These are phyloP conservation scores for Starmerella apicola DNA, from an alignment of 805 yeast genomes.

Conservation along the genomic window DNA sequence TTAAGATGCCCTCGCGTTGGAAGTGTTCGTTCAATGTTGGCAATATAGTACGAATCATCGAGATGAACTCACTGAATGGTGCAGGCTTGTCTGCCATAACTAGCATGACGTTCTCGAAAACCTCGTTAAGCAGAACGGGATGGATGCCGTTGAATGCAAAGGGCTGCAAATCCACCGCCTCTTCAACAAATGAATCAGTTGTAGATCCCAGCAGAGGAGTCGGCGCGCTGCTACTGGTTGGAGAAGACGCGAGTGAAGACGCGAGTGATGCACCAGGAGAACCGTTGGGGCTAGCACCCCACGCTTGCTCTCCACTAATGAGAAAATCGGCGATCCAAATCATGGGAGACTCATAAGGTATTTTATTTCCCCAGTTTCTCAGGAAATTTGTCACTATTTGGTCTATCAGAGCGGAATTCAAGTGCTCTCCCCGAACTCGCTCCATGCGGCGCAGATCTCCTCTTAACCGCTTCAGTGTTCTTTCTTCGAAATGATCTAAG, in stretches of 20 bases:
- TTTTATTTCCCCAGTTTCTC: conserved; percentile 63
- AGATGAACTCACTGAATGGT: conserved; percentile 38
- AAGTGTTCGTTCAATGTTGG: conserved; percentile 70
- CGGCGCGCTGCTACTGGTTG: neutral
- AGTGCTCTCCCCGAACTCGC: conserved; percentile 1
- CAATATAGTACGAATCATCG: conserved; percentile 45
- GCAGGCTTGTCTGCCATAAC: conserved; percentile 9
- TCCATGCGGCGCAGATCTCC: conserved; percentile 25
- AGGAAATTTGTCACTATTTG: conserved; percentile 34
- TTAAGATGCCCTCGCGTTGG: conserved; percentile 66
- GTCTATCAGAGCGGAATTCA: conserved; percentile 4
- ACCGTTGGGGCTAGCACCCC: neutral
- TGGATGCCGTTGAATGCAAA: conserved; percentile 8
- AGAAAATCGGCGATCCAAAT: conserved; percentile 80
- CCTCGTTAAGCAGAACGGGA: conserved; percentile 2
- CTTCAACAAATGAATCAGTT: neutral
- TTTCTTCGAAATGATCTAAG: conserved; percentile 9
- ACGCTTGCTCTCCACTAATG: conserved; percentile 40
- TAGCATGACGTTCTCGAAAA: conserved; percentile 12
- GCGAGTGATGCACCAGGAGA: neutral
- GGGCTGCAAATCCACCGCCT: conserved; percentile 21
- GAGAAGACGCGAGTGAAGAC: neutral
- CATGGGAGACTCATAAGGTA: conserved; percentile 69
- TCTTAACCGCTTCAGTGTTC: conserved; percentile 24
- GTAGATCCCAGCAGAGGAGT: neutral